Evolutionary conservation across 2,329 filamentous ascomycete species (phyloP).

Genomic region (Hortaea sp.): DNA sequence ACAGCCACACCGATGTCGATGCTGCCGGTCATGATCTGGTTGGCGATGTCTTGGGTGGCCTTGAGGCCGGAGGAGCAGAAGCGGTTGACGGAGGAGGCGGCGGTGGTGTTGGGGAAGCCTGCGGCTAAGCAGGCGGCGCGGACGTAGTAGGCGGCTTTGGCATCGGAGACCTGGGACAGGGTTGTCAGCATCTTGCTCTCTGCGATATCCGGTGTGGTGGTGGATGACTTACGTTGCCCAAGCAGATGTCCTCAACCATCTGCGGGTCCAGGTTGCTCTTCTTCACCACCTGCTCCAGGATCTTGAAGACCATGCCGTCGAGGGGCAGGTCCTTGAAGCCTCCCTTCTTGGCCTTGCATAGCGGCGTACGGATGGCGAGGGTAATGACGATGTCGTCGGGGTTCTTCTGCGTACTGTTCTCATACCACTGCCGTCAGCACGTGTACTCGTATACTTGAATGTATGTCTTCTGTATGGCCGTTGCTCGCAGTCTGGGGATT

Average conservation of each 20-base stretch:
- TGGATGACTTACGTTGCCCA: slow-evolving; percentile 61
- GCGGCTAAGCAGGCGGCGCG: slow-evolving; percentile 83
- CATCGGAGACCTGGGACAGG: slow-evolving; percentile 58
- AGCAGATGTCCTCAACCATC: slow-evolving; percentile 59
- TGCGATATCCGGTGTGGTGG: too few relatives aligned
- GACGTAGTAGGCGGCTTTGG: slow-evolving; percentile 80
- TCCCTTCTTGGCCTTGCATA: slow-evolving; percentile 77
- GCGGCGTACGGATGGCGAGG: slow-evolving; percentile 75
- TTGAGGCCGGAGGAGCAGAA: slow-evolving; percentile 98
- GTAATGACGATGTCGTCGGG: slow-evolving; percentile 96
- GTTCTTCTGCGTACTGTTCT: slow-evolving; percentile 47
- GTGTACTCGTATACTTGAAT: neutral
- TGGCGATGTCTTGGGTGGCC: slow-evolving; percentile 87
- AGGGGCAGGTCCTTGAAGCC: slow-evolving; percentile 90
- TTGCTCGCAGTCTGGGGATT: slow-evolving; percentile 44
- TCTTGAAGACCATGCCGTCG: slow-evolving; percentile 74
- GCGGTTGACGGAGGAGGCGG: slow-evolving; percentile 75
- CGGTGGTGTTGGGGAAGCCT: slow-evolving; percentile 83
- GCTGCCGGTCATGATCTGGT: slow-evolving; percentile 66
- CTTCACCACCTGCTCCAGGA: slow-evolving; percentile 54
- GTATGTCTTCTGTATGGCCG: neutral
- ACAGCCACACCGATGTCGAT: slow-evolving; percentile 84
- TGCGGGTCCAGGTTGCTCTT: slow-evolving; percentile 24
- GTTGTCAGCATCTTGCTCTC: too few relatives aligned
- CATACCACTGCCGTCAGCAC: neutral